Conservation (phyloP, 2,329 filamentous ascomycete genomes). For the Hypoxylon rubiginosum region DNA sequence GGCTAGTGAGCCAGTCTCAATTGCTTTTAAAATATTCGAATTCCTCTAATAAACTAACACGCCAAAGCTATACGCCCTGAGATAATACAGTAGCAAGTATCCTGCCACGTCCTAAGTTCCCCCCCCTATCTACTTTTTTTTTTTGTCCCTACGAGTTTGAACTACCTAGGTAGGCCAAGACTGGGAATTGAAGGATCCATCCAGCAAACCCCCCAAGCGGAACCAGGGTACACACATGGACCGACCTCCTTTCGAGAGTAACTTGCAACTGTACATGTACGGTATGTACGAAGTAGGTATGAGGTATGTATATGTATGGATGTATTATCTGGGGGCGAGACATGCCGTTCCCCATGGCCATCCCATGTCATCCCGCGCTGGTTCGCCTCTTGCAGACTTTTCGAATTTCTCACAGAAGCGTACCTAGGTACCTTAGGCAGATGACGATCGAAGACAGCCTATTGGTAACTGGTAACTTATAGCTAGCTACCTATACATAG, state of each 20-base stretch:
- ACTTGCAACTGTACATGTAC: constrained; percentile 7
- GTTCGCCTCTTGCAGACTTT: constrained; percentile 27
- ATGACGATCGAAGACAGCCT: background rate
- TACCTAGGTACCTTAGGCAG: background rate
- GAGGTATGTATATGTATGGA: constrained; percentile 18
- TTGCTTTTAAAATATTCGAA: background rate
- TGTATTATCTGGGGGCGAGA: constrained; percentile 28
- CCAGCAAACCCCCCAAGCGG: constrained; percentile 38
- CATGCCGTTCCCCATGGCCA: constrained; percentile 21
- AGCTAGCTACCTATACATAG: background rate
- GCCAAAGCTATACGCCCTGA: constrained; percentile 26
- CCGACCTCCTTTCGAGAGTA: constrained; percentile 23
- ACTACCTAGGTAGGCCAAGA: constrained; percentile 29
- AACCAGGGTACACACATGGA: constrained; percentile 34
- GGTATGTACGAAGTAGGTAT: constrained; percentile 6
- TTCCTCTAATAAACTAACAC: constrained; percentile 14
- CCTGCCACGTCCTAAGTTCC: constrained; percentile 18
- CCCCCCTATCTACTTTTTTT: constrained; percentile 29
- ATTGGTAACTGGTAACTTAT: background rate
- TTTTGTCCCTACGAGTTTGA: constrained; percentile 20
- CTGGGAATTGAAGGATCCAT: constrained; percentile 39
- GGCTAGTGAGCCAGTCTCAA: background rate
- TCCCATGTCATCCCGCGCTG: constrained; percentile 2
- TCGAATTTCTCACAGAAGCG: background rate
- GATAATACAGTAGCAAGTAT: constrained; percentile 3